Evolutionary conservation across 2,329 filamentous ascomycete genomes (phyloP).

Genomic region (Cercospora janseana): DNA sequence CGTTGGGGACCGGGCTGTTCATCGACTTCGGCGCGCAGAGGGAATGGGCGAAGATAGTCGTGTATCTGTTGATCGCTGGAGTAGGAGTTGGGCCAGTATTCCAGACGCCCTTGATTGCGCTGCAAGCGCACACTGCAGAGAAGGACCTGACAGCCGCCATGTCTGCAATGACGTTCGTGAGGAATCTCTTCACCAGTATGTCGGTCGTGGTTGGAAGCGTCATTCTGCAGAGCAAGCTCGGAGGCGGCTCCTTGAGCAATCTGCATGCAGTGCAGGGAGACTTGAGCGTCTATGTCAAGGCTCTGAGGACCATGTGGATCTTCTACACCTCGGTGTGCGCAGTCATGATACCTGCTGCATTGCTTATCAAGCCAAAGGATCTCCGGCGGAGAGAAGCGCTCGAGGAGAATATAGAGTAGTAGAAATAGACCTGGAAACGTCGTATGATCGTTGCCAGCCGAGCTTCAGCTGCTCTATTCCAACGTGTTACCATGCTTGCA

Average conservation of each 20-base stretch:
- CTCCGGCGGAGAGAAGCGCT: background rate
- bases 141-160: slow-evolving; percentile 53
- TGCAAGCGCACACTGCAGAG: slow-evolving; percentile 51
- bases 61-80: slow-evolving; percentile 52
- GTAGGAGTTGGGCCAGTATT: slow-evolving; percentile 55
- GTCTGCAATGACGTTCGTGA: slow-evolving; percentile 51
- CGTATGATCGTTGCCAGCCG: no score
- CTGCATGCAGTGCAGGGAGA: slow-evolving; percentile 45
- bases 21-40: slow-evolving; percentile 43
- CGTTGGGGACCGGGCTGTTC: slow-evolving; percentile 50
- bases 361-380: slow-evolving; percentile 8
- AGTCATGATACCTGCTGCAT: slow-evolving; percentile 7
- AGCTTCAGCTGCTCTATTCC: no score
- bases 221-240: slow-evolving; percentile 43
- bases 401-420: background rate
- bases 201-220: slow-evolving; percentile 52
- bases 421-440: no score
- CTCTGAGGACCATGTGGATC: slow-evolving; percentile 51
- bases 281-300: slow-evolving; percentile 48
- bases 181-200: slow-evolving; percentile 46
- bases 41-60: slow-evolving; percentile 44
- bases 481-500: no score
- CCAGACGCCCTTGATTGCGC: slow-evolving; percentile 55
- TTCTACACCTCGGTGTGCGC: slow-evolving; percentile 37
- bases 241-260: slow-evolving; percentile 40